Base-by-base conservation (phyloP, 164 flowering plant species). In the Annona cherimola region DNA sequence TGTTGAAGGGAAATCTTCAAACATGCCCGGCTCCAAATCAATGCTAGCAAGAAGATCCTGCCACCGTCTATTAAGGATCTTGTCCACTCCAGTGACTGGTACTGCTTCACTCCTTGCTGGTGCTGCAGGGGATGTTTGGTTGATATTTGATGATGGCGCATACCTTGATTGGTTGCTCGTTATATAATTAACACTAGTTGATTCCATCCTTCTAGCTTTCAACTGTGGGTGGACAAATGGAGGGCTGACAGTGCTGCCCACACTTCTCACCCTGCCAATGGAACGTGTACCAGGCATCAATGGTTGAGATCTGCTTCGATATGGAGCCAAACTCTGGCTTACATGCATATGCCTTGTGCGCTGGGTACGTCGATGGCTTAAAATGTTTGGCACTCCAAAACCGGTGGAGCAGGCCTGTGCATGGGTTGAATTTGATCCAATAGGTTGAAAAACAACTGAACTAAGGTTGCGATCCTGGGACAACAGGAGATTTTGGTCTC, bases 341-440 rank as follows among this genome's bases (percentile, higher is more conserved):
- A 63, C 45, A 19, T 50, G 72, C 66, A 5, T 63, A 57, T 1
- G 12, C 71, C 71, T 77, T 63, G 81, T 11, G 5, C 66, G 75
- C 19, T 63, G 80, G 69, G 54, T 77, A 67, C 74, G 76, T 71
- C 68, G 67, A 16, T 50, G 86, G 63, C 78, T 78, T 43, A 67
- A 68, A 70, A 80, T 75, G 63, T 64, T 77, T 35, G 82, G 81
- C 39, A n/a, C 16, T 4, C 42, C 67, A 40, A 63, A 40, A 39
- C 43, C 18, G 41, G 69, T 42, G 0, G 86, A 74, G 78, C 86
- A 81, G 66, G 79, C 72, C 68, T 57, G 81, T n/a, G 79, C 55
- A 35, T 70, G 16, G 26, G 67, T 63, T 16, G 80, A 78, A 41
- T 74, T 75, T 9, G 77, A 46, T 64, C 74, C 74, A 63, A 80